Evolutionary conservation across 1,284 basidiomycete genomes (phyloP).

Genomic region (Rhodofomes roseus): DNA sequence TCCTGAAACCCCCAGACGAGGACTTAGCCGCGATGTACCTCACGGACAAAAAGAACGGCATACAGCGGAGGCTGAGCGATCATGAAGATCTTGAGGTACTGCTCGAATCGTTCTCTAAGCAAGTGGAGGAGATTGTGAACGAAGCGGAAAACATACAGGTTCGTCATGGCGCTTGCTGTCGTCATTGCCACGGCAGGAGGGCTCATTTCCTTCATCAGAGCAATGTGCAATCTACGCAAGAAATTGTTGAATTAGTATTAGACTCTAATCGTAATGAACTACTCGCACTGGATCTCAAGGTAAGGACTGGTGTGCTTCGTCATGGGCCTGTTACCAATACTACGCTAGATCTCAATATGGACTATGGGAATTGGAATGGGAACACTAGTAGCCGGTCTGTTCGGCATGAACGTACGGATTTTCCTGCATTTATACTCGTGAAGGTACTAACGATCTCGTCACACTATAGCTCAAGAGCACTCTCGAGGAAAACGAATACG

Average conservation of each 20-base stretch:
- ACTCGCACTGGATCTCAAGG: slow-evolving; percentile 88
- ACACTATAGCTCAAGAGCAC: slow-evolving; percentile 59
- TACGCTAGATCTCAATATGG: slow-evolving; percentile 77
- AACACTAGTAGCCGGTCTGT: slow-evolving; percentile 87
- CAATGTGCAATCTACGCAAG: slow-evolving; percentile 94
- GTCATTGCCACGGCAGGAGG: background rate
- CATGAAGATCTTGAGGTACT: slow-evolving; percentile 94
- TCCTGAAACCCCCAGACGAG: slow-evolving; percentile 59
- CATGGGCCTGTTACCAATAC: background rate
- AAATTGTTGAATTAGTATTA: slow-evolving; percentile 95
- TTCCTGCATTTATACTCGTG: slow-evolving; percentile 2
- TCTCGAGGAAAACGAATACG: slow-evolving; percentile 64
- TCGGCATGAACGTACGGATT: slow-evolving; percentile 89
- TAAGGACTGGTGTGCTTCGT: slow-evolving; percentile 22
- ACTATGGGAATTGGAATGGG: slow-evolving; percentile 93
- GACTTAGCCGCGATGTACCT: slow-evolving; percentile 93
- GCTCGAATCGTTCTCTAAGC: slow-evolving; percentile 92
- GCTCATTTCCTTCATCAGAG: slow-evolving; percentile 40
- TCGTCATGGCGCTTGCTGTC: slow-evolving; percentile 18
- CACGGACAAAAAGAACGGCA: slow-evolving; percentile 68
- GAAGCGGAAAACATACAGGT: slow-evolving; percentile 89
- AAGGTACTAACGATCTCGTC: slow-evolving; percentile 9
- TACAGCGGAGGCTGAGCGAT: slow-evolving; percentile 60
- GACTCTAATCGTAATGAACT: slow-evolving; percentile 95
- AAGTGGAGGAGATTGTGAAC: slow-evolving; percentile 93